Base-by-base conservation (phyloP, 208 protist genomes). In the Phytomonas sp. region DNA sequence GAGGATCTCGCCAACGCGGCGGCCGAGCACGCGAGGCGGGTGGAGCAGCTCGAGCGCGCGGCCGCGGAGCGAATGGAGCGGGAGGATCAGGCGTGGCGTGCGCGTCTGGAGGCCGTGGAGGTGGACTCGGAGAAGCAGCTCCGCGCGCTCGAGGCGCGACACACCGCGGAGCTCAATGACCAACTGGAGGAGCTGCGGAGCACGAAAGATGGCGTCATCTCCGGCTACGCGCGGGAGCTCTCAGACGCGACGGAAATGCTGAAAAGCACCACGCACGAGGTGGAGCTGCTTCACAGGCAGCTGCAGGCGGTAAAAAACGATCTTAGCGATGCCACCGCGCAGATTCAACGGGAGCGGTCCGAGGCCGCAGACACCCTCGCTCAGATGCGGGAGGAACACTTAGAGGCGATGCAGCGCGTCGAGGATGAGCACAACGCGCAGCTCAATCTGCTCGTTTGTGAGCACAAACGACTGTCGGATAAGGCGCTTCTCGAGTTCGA, bases 401-500 rank as follows among this genome's bases (percentile, higher is more conserved):
- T 51, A 28, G 65, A 72, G 15, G 72, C 77, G 6, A 32, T 84
- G 31, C 56, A 83, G 64, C 63, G 70, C 63, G 72, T 79, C 28
- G 66, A 68, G 23, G 31, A 76, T 6, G 75, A 77, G 6, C 80
- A 86, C 76, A 0, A 66, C 51, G 32, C 26, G 30, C 70, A 80
- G 56, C 68, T 84, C 0, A 78, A 85, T 37, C 63, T 72, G 37
- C 31, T 83, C 3, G 74, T 68, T 4, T 62, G 60, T 8, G 66
- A 82, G 23, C 85, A 91, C 77, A 79, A 81, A 43, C 26, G 53
- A 5, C 71, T 84, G 15, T 33, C 89, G 33, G 90, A 92, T 53
- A 81, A 86, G 71, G 66, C 83, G 70, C 61, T 69, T 59, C 56
- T 62, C 60, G 85, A 92, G 69, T 73, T 82, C 46, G 29, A 64